Conservation (phyloP, 2,329 filamentous ascomycete species). For the Escovopsis weberi region DNA sequence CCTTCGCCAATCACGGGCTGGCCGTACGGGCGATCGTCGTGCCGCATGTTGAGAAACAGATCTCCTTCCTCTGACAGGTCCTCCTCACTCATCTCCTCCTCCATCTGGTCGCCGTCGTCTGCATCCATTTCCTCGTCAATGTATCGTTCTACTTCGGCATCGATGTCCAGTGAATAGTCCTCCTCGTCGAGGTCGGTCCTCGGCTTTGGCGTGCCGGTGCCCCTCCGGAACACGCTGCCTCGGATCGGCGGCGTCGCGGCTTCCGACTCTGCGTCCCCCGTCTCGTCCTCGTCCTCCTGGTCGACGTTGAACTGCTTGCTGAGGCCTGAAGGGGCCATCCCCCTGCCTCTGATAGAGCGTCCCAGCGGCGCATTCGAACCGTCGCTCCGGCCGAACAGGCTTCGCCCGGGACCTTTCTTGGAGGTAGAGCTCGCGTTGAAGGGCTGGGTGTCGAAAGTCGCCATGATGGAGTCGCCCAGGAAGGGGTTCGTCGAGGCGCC, state of each 20-base stretch:
- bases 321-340: slow-evolving; percentile 35
- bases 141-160: slow-evolving; percentile 15
- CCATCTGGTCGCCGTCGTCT: slow-evolving; percentile 23
- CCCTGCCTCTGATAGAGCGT: slow-evolving; percentile 29
- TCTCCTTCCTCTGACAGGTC: slow-evolving; percentile 29
- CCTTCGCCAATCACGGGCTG: slow-evolving; percentile 28
- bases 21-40: slow-evolving; percentile 24
- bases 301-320: slow-evolving; percentile 24
- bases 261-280: slow-evolving; percentile 19
- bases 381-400: slow-evolving; percentile 23
- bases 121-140: slow-evolving; percentile 25
- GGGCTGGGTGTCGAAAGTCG: slow-evolving; percentile 25
- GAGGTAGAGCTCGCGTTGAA: slow-evolving; percentile 20
- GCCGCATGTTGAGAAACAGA: slow-evolving; percentile 35
- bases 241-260: slow-evolving; percentile 18
- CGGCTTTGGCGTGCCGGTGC: slow-evolving; percentile 7
- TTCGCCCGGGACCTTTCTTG: slow-evolving; percentile 16
- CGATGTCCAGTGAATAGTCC: slow-evolving; percentile 17
- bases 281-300: slow-evolving; percentile 15
- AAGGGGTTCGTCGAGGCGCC: slow-evolving; percentile 42
- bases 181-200: slow-evolving; percentile 11
- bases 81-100: slow-evolving; percentile 24
- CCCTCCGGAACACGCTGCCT: slow-evolving; percentile 19
- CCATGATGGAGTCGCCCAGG: slow-evolving; percentile 39
- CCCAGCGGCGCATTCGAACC: slow-evolving; percentile 30